Conservation (phyloP, 1,139 yeast genomes). For the Kodamaea derodonti region DNA sequence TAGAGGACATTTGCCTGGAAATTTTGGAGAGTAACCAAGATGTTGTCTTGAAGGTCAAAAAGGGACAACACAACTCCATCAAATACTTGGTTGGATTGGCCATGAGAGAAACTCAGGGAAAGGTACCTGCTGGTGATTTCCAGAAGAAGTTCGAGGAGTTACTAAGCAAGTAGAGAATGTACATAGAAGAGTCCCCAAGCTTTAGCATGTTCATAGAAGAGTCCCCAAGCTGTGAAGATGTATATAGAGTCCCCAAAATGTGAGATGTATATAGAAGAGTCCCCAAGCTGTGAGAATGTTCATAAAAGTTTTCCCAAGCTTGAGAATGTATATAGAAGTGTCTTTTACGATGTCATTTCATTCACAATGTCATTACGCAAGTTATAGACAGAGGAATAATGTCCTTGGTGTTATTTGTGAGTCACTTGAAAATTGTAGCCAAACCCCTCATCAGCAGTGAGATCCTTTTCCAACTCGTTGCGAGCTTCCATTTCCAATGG, state of each 20-base stretch:
- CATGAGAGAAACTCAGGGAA: conserved; percentile 75
- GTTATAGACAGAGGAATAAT: too few species aligned
- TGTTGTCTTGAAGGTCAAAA: conserved; percentile 52
- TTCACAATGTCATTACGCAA: too few species aligned
- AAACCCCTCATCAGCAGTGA: conserved; percentile 1
- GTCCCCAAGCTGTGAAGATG: too few species aligned
- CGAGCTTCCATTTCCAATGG: conserved; percentile 1
- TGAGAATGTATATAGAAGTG: too few species aligned
- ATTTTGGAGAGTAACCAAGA: conserved; percentile 51
- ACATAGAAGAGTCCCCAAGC: too few species aligned
- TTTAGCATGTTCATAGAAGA: too few species aligned
- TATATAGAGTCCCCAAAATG: too few species aligned
- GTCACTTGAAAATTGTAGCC: conserved; percentile 8
- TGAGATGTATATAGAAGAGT: too few species aligned
- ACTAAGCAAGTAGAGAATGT: conserved; percentile 8
- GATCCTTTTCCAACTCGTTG: neutral
- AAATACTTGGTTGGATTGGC: conserved; percentile 82
- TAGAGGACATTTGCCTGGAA: conserved; percentile 48
- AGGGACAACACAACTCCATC: conserved; percentile 62
- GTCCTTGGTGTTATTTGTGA: neutral
- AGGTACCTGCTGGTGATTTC: conserved; percentile 49
- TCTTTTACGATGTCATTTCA: too few species aligned
- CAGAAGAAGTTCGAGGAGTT: conserved; percentile 38
- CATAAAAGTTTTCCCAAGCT: too few species aligned
- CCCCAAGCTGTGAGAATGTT: too few species aligned